phyloP scores from a whole-genome alignment of 495 filamentous ascomycete genomes.

The Aspergillus incahuasiensis region DNA sequence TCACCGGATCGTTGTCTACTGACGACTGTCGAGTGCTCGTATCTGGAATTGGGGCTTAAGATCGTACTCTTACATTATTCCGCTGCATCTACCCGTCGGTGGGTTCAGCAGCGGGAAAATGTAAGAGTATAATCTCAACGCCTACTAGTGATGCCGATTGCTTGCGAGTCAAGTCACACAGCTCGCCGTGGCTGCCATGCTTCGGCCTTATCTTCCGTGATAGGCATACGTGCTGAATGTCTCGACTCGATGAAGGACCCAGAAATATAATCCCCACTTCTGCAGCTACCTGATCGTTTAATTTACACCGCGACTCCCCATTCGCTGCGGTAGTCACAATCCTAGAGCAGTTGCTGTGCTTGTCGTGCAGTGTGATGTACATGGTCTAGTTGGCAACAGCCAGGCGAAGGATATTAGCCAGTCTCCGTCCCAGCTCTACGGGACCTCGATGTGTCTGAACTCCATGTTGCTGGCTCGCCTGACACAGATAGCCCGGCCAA shows the following conservation, averaged over 20 bases:
- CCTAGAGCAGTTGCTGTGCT: conserved; percentile 1
- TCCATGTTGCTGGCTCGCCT: conserved; percentile 6
- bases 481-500: conserved; percentile 5
- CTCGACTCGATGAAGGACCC: neutral
- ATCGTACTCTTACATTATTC: conserved; percentile 15
- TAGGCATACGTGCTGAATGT: neutral
- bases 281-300: neutral
- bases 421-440: conserved; percentile 9
- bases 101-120: neutral
- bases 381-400: conserved; percentile 18
- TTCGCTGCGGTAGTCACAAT: neutral
- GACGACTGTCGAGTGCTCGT: neutral
- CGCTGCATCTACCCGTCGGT: conserved; percentile 18
- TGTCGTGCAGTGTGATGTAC: conserved; percentile 14
- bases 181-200: conserved; percentile 30
- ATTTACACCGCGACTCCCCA: neutral
- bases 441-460: conserved; percentile 2
- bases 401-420: conserved; percentile 8
- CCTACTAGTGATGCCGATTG: conserved; percentile 14
- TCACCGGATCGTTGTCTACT: conserved; percentile 2
- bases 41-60: conserved; percentile 3
- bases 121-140: conserved; percentile 1
- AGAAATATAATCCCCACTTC: conserved; percentile 2
- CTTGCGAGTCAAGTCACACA: conserved; percentile 21
- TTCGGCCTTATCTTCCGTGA: conserved; percentile 19